Conservation (phyloP, 805 yeast species). For the Lipomyces anomalus region DNA sequence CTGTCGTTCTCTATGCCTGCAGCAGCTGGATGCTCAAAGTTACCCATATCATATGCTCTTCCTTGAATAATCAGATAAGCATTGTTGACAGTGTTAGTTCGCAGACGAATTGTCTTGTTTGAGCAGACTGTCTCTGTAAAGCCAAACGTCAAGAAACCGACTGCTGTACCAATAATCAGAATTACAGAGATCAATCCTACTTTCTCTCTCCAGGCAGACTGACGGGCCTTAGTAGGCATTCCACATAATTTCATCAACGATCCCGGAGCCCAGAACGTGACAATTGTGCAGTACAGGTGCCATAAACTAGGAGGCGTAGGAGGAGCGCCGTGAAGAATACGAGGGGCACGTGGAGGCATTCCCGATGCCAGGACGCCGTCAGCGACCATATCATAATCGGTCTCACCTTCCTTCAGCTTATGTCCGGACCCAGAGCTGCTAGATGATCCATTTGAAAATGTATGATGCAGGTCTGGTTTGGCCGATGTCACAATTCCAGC, state of each 20-base stretch:
- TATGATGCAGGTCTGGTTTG: not conserved
- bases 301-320: constrained; percentile 42
- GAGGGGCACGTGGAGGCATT: not conserved
- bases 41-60: constrained; percentile 63
- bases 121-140: constrained; percentile 77
- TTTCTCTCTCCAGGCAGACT: constrained; percentile 96
- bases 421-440: not conserved
- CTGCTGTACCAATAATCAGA: constrained; percentile 62
- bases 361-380: not conserved
- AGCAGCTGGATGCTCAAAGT: constrained; percentile 72
- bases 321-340: not conserved
- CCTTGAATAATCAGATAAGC: constrained; percentile 77
- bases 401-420: not conserved
- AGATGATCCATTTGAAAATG: not conserved
- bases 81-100: constrained; percentile 51
- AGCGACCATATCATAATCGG: not conserved
- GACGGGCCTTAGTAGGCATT: constrained; percentile 70
- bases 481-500: not conserved
- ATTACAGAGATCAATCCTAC: constrained; percentile 78
- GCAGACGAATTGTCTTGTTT: constrained; percentile 43
- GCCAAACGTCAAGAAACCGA: constrained; percentile 87
- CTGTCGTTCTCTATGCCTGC: constrained; percentile 68
- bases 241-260: constrained; percentile 68
- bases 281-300: constrained; percentile 69
- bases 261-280: constrained; percentile 92